phyloP scores from a whole-genome alignment of 2,329 filamentous ascomycete species.

The Penicillium freii region DNA sequence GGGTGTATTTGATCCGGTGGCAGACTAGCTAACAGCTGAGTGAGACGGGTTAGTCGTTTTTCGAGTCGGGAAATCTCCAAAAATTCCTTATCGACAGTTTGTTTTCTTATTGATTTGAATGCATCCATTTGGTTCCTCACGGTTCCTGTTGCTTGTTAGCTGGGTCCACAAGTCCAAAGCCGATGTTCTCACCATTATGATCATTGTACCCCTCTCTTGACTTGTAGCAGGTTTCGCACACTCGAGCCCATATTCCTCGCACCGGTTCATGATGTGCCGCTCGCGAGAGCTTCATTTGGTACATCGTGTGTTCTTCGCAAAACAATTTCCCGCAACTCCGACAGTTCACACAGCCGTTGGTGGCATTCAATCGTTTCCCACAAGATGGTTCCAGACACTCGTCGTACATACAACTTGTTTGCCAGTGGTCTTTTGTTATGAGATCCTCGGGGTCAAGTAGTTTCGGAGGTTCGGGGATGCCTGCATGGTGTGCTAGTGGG shows the following conservation, averaged over 20 bases:
- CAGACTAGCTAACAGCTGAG: slow-evolving; percentile 73
- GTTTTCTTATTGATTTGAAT: slow-evolving; percentile 70
- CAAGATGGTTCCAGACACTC: slow-evolving; percentile 84
- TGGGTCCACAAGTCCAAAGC: neutral
- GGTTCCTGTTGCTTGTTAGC: slow-evolving; percentile 47
- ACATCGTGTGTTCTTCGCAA: slow-evolving; percentile 98
- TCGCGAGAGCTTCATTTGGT: slow-evolving; percentile 95
- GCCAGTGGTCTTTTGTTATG: slow-evolving; percentile 87
- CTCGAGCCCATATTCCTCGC: slow-evolving; percentile 85
- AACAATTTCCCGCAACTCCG: slow-evolving; percentile 89
- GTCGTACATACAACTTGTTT: slow-evolving; percentile 70
- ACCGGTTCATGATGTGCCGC: slow-evolving; percentile 87
- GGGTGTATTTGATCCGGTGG: slow-evolving; percentile 64
- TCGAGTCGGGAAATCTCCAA: slow-evolving; percentile 87
- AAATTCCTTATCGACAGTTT: slow-evolving; percentile 77
- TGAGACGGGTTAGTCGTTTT: slow-evolving; percentile 86
- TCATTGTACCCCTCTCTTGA: slow-evolving; percentile 95
- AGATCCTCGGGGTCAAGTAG: slow-evolving; percentile 79
- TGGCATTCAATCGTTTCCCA: slow-evolving; percentile 71
- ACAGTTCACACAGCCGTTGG: slow-evolving; percentile 87
- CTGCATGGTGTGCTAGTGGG: slow-evolving; percentile 24
- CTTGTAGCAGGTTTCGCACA: slow-evolving; percentile 99
- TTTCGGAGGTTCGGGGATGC: slow-evolving; percentile 36
- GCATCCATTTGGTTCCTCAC: slow-evolving; percentile 68
- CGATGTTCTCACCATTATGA: slow-evolving; percentile 56